Conservation (phyloP, 306 rosid species). For the Lotus japonicus region DNA sequence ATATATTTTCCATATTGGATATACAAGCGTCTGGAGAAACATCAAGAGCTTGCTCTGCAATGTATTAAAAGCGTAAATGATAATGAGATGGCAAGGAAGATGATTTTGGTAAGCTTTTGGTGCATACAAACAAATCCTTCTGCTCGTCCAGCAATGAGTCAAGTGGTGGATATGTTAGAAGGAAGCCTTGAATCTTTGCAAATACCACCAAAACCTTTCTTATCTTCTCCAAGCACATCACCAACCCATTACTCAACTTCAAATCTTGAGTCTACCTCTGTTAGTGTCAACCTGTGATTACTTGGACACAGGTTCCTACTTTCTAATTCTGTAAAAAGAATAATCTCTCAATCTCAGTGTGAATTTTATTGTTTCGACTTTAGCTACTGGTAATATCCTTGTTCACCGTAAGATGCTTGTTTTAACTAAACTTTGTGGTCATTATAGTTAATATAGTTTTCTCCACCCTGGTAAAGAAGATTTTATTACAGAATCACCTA, state of each 20-base stretch:
- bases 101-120: slow-evolving; percentile 21
- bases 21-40: slow-evolving; percentile 7
- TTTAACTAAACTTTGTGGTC: too few relatives aligned
- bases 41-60: slow-evolving; percentile 6
- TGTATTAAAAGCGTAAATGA: slow-evolving; percentile 7
- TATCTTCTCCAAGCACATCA: slow-evolving; percentile 9
- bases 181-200: slow-evolving; percentile 25
- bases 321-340: too few relatives aligned
- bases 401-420: too few relatives aligned
- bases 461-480: too few relatives aligned
- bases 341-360: too few relatives aligned
- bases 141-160: slow-evolving; percentile 11
- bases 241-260: neutral
- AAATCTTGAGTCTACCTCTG: neutral
- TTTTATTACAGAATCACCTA: too few relatives aligned
- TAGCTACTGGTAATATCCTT: too few relatives aligned
- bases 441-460: too few relatives aligned
- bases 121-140: slow-evolving; percentile 3
- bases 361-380: too few relatives aligned
- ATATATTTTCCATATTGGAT: slow-evolving; percentile 33
- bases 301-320: too few relatives aligned
- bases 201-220: slow-evolving; percentile 23
- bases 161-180: slow-evolving; percentile 23
- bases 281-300: too few relatives aligned
- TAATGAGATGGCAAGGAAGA: slow-evolving; percentile 11